Evolutionary conservation across 768 basidiomycete genomes (phyloP).

Genomic region (Leccinum aurantiacum): DNA sequence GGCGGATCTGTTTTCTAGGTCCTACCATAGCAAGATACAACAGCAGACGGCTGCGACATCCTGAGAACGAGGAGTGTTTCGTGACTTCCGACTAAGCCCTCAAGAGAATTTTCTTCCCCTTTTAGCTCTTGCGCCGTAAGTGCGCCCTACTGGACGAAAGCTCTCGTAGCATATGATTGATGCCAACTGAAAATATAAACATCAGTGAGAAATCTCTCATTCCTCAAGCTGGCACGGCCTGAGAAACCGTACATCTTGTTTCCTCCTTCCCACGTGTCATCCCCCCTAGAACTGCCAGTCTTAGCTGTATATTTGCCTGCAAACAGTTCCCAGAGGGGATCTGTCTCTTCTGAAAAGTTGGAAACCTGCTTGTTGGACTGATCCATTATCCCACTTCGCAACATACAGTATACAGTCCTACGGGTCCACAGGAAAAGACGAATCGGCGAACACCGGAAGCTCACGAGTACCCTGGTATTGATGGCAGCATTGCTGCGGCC

Average conservation of each 20-base stretch:
- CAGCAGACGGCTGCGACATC: background rate
- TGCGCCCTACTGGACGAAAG: background rate
- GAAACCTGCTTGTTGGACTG: background rate
- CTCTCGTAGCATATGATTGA: background rate
- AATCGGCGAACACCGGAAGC: background rate
- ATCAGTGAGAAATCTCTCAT: background rate
- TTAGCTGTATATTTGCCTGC: too few species aligned
- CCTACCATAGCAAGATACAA: background rate
- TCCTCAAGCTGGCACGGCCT: background rate
- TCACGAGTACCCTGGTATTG: background rate
- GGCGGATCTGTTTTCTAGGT: slow-evolving; percentile 24
- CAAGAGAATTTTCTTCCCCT: background rate
- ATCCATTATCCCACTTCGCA: too few species aligned
- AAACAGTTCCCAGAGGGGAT: background rate
- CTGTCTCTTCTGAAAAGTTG: background rate
- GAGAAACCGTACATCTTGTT: background rate
- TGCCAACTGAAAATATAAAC: background rate
- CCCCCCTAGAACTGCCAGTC: background rate
- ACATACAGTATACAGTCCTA: background rate
- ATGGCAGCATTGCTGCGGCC: background rate
- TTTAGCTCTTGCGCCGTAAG: background rate
- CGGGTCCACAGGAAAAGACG: background rate
- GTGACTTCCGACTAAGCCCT: background rate
- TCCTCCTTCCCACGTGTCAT: background rate
- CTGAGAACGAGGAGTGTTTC: background rate